These are phyloP conservation scores for Pseudisothecium myosuroides DNA, from an alignment of 225 moss, liverwort and hornwort genomes.

Conservation along the genomic window DNA sequence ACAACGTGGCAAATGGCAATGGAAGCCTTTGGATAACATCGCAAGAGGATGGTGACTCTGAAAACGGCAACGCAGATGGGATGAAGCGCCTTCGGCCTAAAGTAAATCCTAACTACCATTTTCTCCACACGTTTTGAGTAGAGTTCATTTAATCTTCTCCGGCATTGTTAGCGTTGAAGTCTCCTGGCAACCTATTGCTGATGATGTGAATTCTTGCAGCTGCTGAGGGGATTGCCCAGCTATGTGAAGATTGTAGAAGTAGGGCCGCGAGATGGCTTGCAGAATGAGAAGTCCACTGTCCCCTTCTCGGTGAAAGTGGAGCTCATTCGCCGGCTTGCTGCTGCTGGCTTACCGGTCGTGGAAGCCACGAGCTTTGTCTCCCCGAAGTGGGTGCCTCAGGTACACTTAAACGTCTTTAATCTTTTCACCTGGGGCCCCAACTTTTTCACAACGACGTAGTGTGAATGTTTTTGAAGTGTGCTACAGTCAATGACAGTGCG, in stretches of 20 bases:
- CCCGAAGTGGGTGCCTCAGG: slow-evolving; percentile 99
- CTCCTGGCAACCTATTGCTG: neutral
- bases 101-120: neutral
- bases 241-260: slow-evolving; percentile 97
- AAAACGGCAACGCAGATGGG: slow-evolving; percentile 22
- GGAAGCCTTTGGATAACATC: slow-evolving; percentile 32
- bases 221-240: slow-evolving; percentile 59
- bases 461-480: neutral
- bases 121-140: neutral
- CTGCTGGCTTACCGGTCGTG: slow-evolving; percentile 78
- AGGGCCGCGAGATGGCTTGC: slow-evolving; percentile 89
- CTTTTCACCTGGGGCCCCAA: neutral
- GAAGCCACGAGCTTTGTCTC: slow-evolving; percentile 99
- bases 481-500: neutral
- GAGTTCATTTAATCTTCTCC: neutral
- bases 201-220: slow-evolving; percentile 20
- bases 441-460: neutral
- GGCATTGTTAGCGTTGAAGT: neutral
- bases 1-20: slow-evolving; percentile 25
- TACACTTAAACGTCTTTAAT: neutral
- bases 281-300: slow-evolving; percentile 75
- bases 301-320: slow-evolving; percentile 82
- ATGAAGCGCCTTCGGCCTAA: slow-evolving; percentile 45
- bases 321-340: slow-evolving; percentile 73
- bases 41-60: slow-evolving; percentile 27